Evolutionary conservation across 805 yeast genomes (phyloP).

Genomic region (Hanseniaspora guilliermondii): DNA sequence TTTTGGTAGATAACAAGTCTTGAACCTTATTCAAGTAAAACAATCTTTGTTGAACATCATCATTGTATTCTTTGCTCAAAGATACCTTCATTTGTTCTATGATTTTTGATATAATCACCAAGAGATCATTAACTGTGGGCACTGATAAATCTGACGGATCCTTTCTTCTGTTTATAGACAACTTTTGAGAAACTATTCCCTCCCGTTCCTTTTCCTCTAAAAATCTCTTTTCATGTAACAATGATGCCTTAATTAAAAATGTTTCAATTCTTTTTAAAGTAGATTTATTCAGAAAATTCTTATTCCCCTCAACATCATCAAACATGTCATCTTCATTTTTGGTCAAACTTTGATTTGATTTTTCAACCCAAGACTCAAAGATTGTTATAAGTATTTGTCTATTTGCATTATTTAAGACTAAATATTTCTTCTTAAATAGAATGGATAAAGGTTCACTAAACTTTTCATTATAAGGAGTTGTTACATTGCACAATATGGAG

Average conservation of each 20-base stretch:
- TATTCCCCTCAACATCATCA: neutral
- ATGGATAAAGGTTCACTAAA: slow-evolving; percentile 30
- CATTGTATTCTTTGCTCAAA: slow-evolving; percentile 24
- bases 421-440: slow-evolving; percentile 62
- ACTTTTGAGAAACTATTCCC: neutral
- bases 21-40: slow-evolving; percentile 14
- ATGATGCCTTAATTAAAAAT: slow-evolving; percentile 53
- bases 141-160: slow-evolving; percentile 14
- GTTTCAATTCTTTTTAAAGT: slow-evolving; percentile 61
- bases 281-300: slow-evolving; percentile 59
- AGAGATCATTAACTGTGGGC: slow-evolving; percentile 25
- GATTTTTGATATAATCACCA: slow-evolving; percentile 29
- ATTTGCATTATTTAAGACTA: slow-evolving; percentile 63
- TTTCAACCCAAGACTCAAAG: slow-evolving; percentile 77
- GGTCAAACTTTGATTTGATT: slow-evolving; percentile 24
- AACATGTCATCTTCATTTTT: slow-evolving; percentile 11
- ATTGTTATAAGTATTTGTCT: slow-evolving; percentile 62
- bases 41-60: slow-evolving; percentile 16
- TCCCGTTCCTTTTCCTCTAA: slow-evolving; percentile 9
- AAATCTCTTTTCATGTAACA: slow-evolving; percentile 29
- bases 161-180: slow-evolving; percentile 12
- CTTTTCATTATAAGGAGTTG: slow-evolving; percentile 2
- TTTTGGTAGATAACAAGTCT: slow-evolving; percentile 21
- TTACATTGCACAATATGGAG: neutral
- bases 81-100: slow-evolving; percentile 26